Conservation (phyloP, 495 filamentous ascomycete species). For the Neurospora tetrasperma region DNA sequence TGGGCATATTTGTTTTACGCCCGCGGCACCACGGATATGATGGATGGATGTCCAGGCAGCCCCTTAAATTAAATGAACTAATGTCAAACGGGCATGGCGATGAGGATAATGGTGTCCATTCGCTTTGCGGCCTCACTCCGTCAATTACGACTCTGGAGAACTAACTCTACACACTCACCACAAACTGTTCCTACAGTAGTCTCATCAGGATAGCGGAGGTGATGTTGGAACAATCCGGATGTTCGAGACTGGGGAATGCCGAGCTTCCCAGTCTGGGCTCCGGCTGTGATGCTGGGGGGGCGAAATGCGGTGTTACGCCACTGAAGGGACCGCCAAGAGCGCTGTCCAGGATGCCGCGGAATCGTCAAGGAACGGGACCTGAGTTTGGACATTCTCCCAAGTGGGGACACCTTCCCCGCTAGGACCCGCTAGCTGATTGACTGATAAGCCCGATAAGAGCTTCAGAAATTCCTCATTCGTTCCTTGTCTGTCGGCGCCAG, state of each 20-base stretch:
- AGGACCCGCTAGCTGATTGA: not conserved
- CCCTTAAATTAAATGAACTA: not conserved
- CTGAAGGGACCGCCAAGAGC: not conserved
- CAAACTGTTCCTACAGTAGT: not conserved
- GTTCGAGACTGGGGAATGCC: not conserved
- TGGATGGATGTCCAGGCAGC: not conserved
- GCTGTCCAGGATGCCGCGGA: not conserved
- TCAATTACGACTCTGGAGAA: not conserved
- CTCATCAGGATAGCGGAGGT: not conserved
- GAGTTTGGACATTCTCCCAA: not conserved
- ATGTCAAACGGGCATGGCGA: not conserved
- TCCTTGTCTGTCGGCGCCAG: not conserved
- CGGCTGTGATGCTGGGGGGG: not conserved
- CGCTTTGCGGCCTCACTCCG: not conserved
- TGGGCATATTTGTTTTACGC: not conserved
- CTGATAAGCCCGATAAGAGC: constrained; percentile 18
- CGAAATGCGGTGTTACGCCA: constrained; percentile 1
- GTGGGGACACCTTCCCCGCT: not conserved
- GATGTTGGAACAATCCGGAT: not conserved
- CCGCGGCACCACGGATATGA: not conserved
- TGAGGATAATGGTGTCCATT: not conserved
- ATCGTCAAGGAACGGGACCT: not conserved
- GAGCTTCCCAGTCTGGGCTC: not conserved
- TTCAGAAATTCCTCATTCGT: constrained; percentile 7
- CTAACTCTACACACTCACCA: not conserved